Base-by-base conservation (phyloP, 2,329 filamentous ascomycete genomes). In the Talaromyces rugulosus region DNA sequence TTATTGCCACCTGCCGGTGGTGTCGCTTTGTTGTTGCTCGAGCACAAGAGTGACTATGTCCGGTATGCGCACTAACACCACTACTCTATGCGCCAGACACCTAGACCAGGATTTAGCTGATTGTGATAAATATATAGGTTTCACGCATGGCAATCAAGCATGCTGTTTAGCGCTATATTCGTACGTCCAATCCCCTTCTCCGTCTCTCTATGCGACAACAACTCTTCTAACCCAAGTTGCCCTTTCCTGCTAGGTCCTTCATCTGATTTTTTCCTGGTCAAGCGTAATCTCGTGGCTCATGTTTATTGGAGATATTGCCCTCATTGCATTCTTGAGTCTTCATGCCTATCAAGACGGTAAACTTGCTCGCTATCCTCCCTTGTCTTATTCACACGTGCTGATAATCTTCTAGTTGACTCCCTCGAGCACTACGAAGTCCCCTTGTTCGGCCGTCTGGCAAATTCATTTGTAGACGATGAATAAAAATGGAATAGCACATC, bases 41-140 rank as follows among this genome's bases (percentile, higher is more conserved):
- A 99, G 82, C 87, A 93, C 72, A 95, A 96, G 81, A 97, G 92
- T 72, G 95, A 99, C 78, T 99, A 96, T 76, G 95, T 99, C 62
- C 85, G 95, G 90, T 94, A 78, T 73, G 74, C 68, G 57, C 30
- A 9, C 30, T n/a, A n/a, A 12, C 12, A 58, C 6, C 4, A 23
- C n/a, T 31, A 23, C 18, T 28, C 18, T 34, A 40, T 54, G n/a
- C 16, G n/a, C 27, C 33, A 14, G 18, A 4, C 23, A 12, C 44
- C 12, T 6, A 52, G 30, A n/a, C 3, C 23, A 59, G 55, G 6
- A 18, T 5, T 42, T 52, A 36, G 54, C 30, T 56, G 11, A 57
- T 63, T 5, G 52, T 47, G 3, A 36, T 47, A n/a, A n/a, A 12
- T 47, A 5, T 62, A 40, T 67, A 94, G 91, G 66, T 98, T 98